Base-by-base conservation (phyloP, 306 rosid species). In the Senna tora region DNA sequence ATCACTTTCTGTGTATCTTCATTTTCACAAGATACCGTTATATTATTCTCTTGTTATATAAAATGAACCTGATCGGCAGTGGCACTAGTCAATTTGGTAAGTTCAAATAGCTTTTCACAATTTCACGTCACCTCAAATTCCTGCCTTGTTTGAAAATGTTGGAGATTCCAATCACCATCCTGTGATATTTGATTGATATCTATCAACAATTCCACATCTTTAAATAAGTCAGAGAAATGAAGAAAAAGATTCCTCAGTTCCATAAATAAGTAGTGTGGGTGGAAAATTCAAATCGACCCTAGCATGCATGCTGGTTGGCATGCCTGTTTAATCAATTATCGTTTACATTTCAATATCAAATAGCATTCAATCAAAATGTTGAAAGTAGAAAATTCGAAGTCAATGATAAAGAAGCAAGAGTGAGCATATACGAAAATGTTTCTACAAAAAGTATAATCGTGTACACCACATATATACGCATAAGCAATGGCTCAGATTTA, bases 261-360 rank as follows among this genome's bases (percentile, higher is more conserved):
- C n/a, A 11, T 52, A n/a, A 53, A 62, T 17, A 21, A 54, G 49
- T 1, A 13, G 12, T 54, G 14, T 14, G 46, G 6, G 33, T 39
- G 15, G 22, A 71, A 50, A 71, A 57, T 9, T 59, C 55, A 81
- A 42, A 73, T 34, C 62, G 65, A 64, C 62, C 62, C 2, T 4
- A 50, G 15, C 58, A 22, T 45, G 32, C 61, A 63, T 53, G 32
- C 61, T 55, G n/a, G 55, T 62, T 36, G 12, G 72, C 43, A 12
- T 36, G 39, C 39, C 39, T 61, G 36, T 64, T 16, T 9, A 13
- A 45, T 30, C 38, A 60, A 73, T 50, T 4, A 51, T 33, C 57
- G 60, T 22, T 19, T 46, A 52, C 77, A 57, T 43, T 69, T 57
- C 77, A 78, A 65, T 32, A 59, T 71, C 72, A 53, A 58, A 8